Percentiles rank a stretch among this genome's conserved stretches.
phyloP scores from a whole-genome alignment of 208 protist species.

The Leishmania guyanensis region DNA sequence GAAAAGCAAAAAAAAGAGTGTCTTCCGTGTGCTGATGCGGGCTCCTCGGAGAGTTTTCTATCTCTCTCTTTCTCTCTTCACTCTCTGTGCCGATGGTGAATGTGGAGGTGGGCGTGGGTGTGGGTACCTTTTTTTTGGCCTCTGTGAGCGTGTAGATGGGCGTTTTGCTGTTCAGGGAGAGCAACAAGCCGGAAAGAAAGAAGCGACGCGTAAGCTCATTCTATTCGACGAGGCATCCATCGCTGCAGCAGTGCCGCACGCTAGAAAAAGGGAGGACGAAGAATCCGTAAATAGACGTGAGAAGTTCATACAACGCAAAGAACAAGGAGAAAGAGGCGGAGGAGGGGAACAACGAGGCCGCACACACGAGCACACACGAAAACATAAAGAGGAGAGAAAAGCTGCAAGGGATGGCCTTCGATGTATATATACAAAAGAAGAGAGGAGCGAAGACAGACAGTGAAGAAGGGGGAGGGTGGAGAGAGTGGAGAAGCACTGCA shows the following conservation, averaged over 20 bases:
- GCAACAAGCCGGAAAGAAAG: neutral
- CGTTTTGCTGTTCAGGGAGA: too few species aligned
- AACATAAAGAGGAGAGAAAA: neutral
- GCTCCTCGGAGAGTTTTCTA: too few species aligned
- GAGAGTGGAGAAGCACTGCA: neutral
- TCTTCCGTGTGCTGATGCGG: too few species aligned
- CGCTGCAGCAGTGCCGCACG: neutral
- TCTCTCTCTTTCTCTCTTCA: too few species aligned
- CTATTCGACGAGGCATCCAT: neutral
- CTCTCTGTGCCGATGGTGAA: too few species aligned
- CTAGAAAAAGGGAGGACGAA: constrained; percentile 1
- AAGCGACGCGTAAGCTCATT: neutral
- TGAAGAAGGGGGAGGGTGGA: neutral
- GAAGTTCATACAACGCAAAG: too few species aligned
- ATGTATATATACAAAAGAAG: neutral
- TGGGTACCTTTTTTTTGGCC: too few species aligned
- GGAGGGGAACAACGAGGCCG: neutral
- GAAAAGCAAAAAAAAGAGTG: too few species aligned
- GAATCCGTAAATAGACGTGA: neutral
- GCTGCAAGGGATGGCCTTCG: neutral
- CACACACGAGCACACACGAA: neutral
- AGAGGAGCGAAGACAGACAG: neutral
- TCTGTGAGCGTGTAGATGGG: too few species aligned
- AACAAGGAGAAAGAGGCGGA: too few species aligned
- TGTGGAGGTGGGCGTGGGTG: too few species aligned